Evolutionary conservation across 1,139 yeast genomes (phyloP).

Genomic region (Kurtzmaniella natalensis): DNA sequence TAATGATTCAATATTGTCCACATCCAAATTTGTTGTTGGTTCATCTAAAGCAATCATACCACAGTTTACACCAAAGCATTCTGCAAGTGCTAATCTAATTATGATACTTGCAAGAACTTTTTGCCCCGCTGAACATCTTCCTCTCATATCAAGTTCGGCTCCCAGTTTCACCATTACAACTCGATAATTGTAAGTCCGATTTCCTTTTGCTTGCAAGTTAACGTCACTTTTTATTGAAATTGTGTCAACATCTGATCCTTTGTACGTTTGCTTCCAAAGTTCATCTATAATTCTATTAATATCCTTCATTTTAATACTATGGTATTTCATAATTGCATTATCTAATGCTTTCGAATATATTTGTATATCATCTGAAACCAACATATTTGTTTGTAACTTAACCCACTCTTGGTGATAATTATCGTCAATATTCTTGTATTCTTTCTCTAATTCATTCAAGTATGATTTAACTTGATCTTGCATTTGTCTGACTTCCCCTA

Average conservation of each 20-base stretch:
- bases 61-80: constrained; percentile 91
- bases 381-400: constrained; percentile 67
- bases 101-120: constrained; percentile 90
- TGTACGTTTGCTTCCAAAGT: constrained; percentile 89
- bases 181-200: constrained; percentile 81
- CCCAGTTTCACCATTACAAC: constrained; percentile 95
- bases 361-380: constrained; percentile 80
- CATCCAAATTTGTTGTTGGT: constrained; percentile 94
- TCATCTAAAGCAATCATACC: constrained; percentile 96
- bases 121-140: constrained; percentile 97
- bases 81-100: constrained; percentile 87
- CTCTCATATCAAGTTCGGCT: constrained; percentile 94
- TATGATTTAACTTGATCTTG: constrained; percentile 63
- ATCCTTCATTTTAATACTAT: constrained; percentile 87
- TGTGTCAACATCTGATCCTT: constrained; percentile 93
- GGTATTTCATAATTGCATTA: constrained; percentile 90
- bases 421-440: constrained; percentile 63
- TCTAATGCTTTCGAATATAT: constrained; percentile 85
- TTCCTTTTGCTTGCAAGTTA: constrained; percentile 52
- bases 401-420: constrained; percentile 70
- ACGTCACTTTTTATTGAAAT: constrained; percentile 83
- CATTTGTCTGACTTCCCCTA: constrained; percentile 84
- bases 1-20: constrained; percentile 81
- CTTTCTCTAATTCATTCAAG: constrained; percentile 58
- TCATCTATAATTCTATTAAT: constrained; percentile 85